Conservation (phyloP, 2,329 filamentous ascomycete genomes). For the Claviceps lovelessii region DNA sequence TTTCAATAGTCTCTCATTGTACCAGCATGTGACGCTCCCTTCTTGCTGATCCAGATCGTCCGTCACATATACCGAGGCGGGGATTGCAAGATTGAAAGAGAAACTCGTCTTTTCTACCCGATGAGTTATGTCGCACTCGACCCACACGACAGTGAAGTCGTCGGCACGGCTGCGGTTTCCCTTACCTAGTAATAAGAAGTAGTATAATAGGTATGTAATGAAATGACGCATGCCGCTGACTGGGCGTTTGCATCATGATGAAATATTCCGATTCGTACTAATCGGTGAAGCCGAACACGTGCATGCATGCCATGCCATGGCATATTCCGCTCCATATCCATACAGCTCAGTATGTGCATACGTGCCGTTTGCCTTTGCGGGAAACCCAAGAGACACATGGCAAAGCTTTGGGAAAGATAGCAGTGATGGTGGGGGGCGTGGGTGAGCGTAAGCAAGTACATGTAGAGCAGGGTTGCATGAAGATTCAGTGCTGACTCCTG, state of each 20-base stretch:
- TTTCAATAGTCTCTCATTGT: neutral
- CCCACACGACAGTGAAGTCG: neutral
- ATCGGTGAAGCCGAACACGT: neutral
- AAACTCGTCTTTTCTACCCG: neutral
- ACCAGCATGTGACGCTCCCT: neutral
- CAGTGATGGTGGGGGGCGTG: neutral
- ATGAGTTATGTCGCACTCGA: neutral
- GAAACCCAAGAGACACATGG: neutral
- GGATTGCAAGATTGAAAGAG: neutral
- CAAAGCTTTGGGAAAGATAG: neutral
- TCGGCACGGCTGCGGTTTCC: neutral
- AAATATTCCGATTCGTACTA: neutral
- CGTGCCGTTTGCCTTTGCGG: neutral
- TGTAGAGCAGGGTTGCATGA: neutral
- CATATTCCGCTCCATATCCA: neutral
- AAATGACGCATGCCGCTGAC: neutral
- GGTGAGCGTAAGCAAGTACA: neutral
- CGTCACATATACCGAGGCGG: neutral
- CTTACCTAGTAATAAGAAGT: neutral
- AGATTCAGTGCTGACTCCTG: neutral
- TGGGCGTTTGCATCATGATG: neutral
- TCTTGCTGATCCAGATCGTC: neutral
- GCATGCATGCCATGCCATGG: neutral
- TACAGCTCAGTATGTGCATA: neutral
- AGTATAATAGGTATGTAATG: neutral